Base-by-base conservation (phyloP, 257 asterid genomes). In the Mitragyna speciosa region DNA sequence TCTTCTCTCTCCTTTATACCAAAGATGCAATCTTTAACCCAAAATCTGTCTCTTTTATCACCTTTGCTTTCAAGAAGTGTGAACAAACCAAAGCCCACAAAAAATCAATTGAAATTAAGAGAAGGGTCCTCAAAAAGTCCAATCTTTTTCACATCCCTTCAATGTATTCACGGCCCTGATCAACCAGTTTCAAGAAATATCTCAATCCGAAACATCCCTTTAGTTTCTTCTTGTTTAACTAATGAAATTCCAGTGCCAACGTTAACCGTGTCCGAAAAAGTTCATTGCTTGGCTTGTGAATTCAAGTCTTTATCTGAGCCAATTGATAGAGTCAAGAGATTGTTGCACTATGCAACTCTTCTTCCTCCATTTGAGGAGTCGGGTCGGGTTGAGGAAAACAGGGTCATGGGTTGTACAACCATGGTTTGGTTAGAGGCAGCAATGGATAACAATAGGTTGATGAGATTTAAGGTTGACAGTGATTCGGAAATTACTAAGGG, bases 401-500 rank as follows among this genome's bases (percentile, higher is more conserved):
- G 85, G 54, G 87, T 88, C 17, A 51, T 45, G 80, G 91, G 89
- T 17, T 88, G 91, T 73, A 88, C 91, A 22, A 77, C 91, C 19
- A 81, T 81, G 79, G 89, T 88, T 1, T 88, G 91, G 91, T 56
- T 88, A 74, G 82, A 86, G 39, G 91, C 75, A 26, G 76, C 12
- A 63, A 88, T 88, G 89, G 83, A 84, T 28, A 48, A 17, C 33
- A 75, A 75, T 7, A 85, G 85, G 54, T 45, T 49, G 41, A 39
- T 26, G n/a, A 19, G 51, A 33, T 90, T 87, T 31, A 76, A 81
- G 33, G 86, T 85, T 39, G 96, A 94, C 75, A 94, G 97, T 75
- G 98, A 94, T 77, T 94, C 96, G 0, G 97, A 92, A 86, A 91
- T 94, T 26, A 90, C 95, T 0, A 94, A 90, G 78, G 97, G 98